Base-by-base conservation (phyloP, 78 protist species). In the Polysphondylium violaceum region DNA sequence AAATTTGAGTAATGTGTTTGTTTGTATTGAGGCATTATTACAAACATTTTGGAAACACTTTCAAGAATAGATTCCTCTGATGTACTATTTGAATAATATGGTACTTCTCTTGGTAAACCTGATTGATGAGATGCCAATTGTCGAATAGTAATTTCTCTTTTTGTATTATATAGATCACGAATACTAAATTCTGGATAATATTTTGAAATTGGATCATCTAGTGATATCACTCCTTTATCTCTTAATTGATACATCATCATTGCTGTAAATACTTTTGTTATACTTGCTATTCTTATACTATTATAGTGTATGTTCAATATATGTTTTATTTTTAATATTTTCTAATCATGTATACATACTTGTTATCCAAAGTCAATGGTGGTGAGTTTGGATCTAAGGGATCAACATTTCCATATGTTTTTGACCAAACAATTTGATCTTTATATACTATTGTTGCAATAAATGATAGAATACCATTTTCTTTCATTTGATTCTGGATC, bases 391-490 rank as follows among this genome's bases (percentile, higher is more conserved):
- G 55, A 69, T 83, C 79, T 19, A 83, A 36, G 43, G 91, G 91
- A 43, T 69, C 41, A 3, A 69, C 79, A 40, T 69, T 33, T n/a
- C 91, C 91, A 31, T 83, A 83, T 0, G 79, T 53, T 36, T 83
- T 83, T 3, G 60, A 40, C 91, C 91, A 83, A 14, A 83, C 79
- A 8, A 83, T 41, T 36, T 83, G 64, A 69, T 83, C 91, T 27
- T 61, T 56, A 59, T 83, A 83, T 0, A 83, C 91, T 5, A 83
- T 83, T 6, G 91, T 68, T n/a, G 91, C 91, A 38, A 83, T 58
- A 36, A 83, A 83, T 58, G 81, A 69, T 43, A 69, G 51, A 6
- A 83, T 58, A 11, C 91, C 91, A 40, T 69, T 29, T 2, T 29
- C 44, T 43, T 67, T 60, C 91, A 83, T 83, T 25, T 56, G 23